Percentiles rank a stretch among this genome's conserved stretches.
Evolutionary conservation across 2,329 filamentous ascomycete species (phyloP).

Genomic region (Ustulina deusta): DNA sequence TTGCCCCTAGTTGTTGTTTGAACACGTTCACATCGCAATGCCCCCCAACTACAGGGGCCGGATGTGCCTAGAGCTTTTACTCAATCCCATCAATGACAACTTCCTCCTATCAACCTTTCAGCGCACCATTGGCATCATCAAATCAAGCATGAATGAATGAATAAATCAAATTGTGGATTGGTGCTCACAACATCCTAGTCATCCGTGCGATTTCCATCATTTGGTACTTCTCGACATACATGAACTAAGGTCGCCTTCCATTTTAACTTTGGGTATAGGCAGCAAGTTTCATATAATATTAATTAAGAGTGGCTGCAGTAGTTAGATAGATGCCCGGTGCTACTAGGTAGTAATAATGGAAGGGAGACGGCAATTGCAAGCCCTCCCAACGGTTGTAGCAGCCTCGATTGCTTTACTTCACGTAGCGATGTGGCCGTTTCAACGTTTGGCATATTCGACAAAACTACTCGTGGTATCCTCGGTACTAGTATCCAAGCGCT

Average conservation of each 20-base stretch:
- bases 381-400: not conserved
- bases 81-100: not conserved
- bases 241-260: too few relatives aligned
- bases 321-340: not conserved
- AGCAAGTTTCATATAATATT: not conserved
- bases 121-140: not conserved
- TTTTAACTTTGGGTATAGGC: not conserved
- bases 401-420: not conserved
- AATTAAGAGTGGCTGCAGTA: not conserved
- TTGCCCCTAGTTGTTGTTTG: too few relatives aligned
- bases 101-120: not conserved
- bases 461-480: constrained; percentile 18
- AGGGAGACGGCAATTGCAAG: not conserved
- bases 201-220: not conserved
- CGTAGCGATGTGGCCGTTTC: not conserved
- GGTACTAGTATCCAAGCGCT: constrained; percentile 2
- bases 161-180: not conserved
- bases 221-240: not conserved
- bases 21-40: too few relatives aligned
- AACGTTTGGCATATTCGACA: not conserved
- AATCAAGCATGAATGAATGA: not conserved
- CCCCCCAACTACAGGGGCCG: too few relatives aligned
- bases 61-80: not conserved
- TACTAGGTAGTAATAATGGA: not conserved
- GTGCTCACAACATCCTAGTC: not conserved